Evolutionary conservation across 306 rosid species (phyloP), one percentile per base, ranked within the genome.

Genomic region (Cucurbita argyrosperma): DNA sequence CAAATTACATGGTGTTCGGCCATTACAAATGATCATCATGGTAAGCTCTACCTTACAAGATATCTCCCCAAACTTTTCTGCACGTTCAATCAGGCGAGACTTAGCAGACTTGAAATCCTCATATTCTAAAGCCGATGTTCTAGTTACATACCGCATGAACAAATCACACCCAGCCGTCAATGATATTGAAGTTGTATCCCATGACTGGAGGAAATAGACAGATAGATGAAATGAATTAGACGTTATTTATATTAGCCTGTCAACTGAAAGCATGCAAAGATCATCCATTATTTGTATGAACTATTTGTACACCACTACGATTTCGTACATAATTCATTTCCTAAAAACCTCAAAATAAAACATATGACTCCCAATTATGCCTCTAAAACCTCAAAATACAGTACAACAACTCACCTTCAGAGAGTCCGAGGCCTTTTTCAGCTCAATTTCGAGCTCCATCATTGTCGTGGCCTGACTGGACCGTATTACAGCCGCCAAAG

Each of bases 381-480:
- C 58, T 67, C 40, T 21, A 49, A 47, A 50, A 30, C 21, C 18
- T 46, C 21, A 50, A 70, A 69, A 23, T 50, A 8, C 38, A 49
- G 74, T 14, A 49, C 15, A 30, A 21, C 5, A 1, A 73, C 78
- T 57, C 51, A 94, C 97, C 79, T 94, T 90, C 6, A 94, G 95
- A 13, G 97, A 84, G 69, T 94, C 95, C 8, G 98, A 90, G n/a
- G 98, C 98, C 77, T 83, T 89, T 76, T 91, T 91, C 53, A 94
- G 97, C 85, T 91, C 95, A 70, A 88, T 88, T 81, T 88, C 97
- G 30, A 94, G 95, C 76, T 94, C 95, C 96, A 91, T 88, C 97
- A 94, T 94, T 7, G 97, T 94, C 40, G 90, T 85, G 54, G 97
- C 98, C 63, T 86, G 76, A 37, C 96, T 88, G 7, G 88, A 76